Evolutionary conservation across 306 rosid genomes (phyloP).

Genomic region (Canavalia ensiformis): DNA sequence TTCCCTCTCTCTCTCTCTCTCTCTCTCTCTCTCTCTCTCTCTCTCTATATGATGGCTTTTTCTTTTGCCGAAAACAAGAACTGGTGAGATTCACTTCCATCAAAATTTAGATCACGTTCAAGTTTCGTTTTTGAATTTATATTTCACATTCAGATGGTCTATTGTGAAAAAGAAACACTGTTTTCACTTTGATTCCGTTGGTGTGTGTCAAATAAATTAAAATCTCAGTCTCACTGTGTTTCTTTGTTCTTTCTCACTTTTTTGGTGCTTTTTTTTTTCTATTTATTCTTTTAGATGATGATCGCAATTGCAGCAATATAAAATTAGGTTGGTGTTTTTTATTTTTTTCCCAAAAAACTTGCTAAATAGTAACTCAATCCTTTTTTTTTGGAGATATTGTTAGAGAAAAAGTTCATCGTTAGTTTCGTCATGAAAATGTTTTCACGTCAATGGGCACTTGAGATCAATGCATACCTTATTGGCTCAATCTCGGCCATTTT

Average conservation of each 20-base stretch:
- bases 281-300: neutral
- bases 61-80: neutral
- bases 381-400: neutral
- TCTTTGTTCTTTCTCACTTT: no score
- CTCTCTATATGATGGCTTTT: conserved; percentile 38
- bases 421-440: conserved; percentile 1
- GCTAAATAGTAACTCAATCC: neutral
- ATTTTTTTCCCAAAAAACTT: neutral
- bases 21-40: conserved; percentile 58
- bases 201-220: no score
- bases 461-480: conserved; percentile 4
- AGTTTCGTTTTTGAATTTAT: neutral
- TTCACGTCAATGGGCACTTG: conserved; percentile 6
- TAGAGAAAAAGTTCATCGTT: neutral
- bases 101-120: conserved; percentile 35
- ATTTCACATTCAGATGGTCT: neutral
- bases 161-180: conserved; percentile 20
- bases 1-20: conserved; percentile 51
- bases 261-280: neutral
- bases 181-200: neutral
- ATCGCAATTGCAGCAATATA: neutral
- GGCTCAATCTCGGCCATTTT: neutral
- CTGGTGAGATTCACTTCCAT: conserved; percentile 59
- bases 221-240: neutral
- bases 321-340: neutral